Base-by-base conservation (phyloP, 108 stramenopile genomes). In the Skeletonema grethae region DNA sequence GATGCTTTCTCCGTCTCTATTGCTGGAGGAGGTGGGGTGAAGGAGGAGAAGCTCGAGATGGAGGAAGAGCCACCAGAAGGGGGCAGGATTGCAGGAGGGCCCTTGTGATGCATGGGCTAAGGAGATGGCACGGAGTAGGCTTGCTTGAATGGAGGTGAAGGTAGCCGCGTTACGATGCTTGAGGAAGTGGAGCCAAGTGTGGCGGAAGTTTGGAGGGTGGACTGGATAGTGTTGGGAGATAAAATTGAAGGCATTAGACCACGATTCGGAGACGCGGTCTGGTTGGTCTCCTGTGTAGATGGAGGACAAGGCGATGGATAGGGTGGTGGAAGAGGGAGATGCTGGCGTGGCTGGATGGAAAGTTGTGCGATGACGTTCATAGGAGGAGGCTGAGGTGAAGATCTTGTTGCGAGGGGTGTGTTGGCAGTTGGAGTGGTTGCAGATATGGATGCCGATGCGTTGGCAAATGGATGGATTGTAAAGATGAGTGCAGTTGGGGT, bases 11-110 rank as follows among this genome's bases (percentile, higher is more conserved):
- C 48, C 13, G 7, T 56, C 13, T 36, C 53, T 55, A 18, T 68
- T 22, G n/a, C 4, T 0, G 32, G n/a, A 13, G 57, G 55, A 24
- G 7, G 56, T 57, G 9, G 67, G 67, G 7, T 55, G 36, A 0
- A 67, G 22, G 32, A 68, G 22, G 35, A 68, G 67, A 32, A 68
- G 39, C 22, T 68, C 67, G 25, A 68, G 30, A 24, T 68, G 67
- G n/a, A 68, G 22, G 35, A 68, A 57, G 20, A 68, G 56, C 67
- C 67, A 68, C 67, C 67, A 68, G 57, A 68, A 68, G 0, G 67
- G 55, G 8, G 57, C 12, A 0, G 67, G 53, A 10, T 66, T 2
- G 53, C 43, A 45, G 3, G 12, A 12, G 43, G 43, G 15, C 1
- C 43, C 15, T 45, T 45, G 15, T 1, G 43, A 45, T 3, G 43